These are phyloP conservation scores for Tirmania nivea DNA, from an alignment of 495 filamentous ascomycete genomes.

Conservation along the genomic window DNA sequence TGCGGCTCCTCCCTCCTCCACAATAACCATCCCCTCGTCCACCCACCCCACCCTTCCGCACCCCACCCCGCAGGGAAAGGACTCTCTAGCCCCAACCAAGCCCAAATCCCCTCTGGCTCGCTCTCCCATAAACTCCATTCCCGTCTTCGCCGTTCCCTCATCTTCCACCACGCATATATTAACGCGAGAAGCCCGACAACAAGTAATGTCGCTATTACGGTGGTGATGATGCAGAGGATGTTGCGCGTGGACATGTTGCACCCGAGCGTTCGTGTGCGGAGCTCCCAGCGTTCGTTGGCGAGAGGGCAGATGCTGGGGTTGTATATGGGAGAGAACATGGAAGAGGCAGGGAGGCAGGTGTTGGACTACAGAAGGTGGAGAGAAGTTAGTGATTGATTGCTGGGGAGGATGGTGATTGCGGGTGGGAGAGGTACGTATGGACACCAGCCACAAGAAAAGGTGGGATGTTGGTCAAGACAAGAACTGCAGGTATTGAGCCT, in stretches of 20 bases:
- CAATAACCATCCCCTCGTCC: slow-evolving; percentile 6
- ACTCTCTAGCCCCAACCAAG: neutral
- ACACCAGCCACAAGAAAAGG: slow-evolving; percentile 29
- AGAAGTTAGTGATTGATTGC: neutral
- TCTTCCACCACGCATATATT: neutral
- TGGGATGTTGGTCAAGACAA: slow-evolving; percentile 20
- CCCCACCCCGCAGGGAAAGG: neutral
- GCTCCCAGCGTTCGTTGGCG: slow-evolving; percentile 29
- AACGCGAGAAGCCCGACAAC: neutral
- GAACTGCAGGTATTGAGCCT: slow-evolving; percentile 24
- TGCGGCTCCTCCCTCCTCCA: slow-evolving; percentile 2
- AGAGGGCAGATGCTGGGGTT: slow-evolving; percentile 28
- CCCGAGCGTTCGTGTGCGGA: slow-evolving; percentile 27
- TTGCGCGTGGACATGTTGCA: slow-evolving; percentile 29
- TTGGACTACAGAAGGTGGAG: slow-evolving; percentile 19
- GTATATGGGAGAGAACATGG: slow-evolving; percentile 27
- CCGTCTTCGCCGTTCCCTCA: slow-evolving; percentile 2
- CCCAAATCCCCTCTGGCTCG: neutral
- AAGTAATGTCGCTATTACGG: neutral
- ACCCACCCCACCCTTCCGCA: neutral
- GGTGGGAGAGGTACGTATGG: slow-evolving; percentile 23
- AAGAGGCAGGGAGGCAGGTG: slow-evolving; percentile 28
- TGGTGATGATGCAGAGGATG: neutral
- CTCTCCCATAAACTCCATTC: neutral
- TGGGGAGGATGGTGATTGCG: neutral